phyloP scores from a whole-genome alignment of 768 basidiomycete genomes.

The Hericium erinaceus region DNA sequence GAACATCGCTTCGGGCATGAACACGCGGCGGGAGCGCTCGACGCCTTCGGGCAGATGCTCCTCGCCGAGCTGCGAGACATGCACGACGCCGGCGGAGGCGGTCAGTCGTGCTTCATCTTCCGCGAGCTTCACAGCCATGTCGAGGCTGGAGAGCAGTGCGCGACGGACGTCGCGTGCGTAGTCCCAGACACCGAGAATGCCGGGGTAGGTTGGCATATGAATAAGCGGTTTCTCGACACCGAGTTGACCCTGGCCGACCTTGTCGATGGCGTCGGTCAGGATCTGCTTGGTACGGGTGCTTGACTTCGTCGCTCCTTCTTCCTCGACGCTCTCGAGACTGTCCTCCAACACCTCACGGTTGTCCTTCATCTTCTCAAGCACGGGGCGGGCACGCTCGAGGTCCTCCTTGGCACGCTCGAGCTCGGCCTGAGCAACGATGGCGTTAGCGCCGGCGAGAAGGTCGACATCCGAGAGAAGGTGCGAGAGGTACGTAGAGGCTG shows the following conservation, averaged over 20 bases:
- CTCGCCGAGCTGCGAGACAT: conserved; percentile 63
- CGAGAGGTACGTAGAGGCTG: conserved; percentile 83
- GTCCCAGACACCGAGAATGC: conserved; percentile 74
- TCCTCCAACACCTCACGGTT: conserved; percentile 71
- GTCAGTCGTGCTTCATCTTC: conserved; percentile 75
- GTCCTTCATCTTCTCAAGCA: conserved; percentile 80
- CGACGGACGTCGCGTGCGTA: conserved; percentile 75
- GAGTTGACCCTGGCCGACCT: conserved; percentile 66
- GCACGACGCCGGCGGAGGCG: conserved; percentile 56
- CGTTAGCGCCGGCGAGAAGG: conserved; percentile 77
- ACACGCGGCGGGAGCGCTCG: conserved; percentile 73
- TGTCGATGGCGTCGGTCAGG: conserved; percentile 61
- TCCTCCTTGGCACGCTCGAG: conserved; percentile 62
- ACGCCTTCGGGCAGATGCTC: conserved; percentile 72
- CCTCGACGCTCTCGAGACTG: conserved; percentile 70
- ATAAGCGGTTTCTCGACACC: conserved; percentile 40
- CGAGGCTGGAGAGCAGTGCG: conserved; percentile 71
- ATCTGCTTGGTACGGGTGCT: conserved; percentile 44
- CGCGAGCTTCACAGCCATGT: conserved; percentile 66
- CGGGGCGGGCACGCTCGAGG: conserved; percentile 60
- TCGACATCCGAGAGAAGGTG: conserved; percentile 89
- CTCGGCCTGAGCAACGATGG: conserved; percentile 76
- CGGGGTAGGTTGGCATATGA: conserved; percentile 73
- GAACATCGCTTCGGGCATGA: conserved; percentile 99
- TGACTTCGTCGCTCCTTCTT: conserved; percentile 51